A percentile compares a stretch with the other conserved stretches of the same genome.
Evolutionary conservation across 192 early-diverging fungal genomes (phyloP).

Genomic region (Gryganskiella cystojenkinii): DNA sequence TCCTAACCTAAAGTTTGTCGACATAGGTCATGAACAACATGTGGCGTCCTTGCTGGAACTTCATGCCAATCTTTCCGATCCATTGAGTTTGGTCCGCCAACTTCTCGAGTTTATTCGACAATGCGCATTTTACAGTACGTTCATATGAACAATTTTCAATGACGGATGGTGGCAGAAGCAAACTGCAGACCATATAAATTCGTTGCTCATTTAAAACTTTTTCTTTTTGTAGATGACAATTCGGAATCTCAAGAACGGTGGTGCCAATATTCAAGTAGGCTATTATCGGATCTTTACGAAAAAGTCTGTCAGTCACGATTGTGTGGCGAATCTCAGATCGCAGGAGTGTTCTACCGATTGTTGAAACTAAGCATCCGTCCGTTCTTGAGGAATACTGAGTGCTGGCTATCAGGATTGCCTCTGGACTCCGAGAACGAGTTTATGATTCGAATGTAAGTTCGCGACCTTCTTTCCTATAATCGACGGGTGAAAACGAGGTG

Average conservation of each 20-base stretch:
- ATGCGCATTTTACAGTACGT: slow-evolving; percentile 31
- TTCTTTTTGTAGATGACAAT: neutral
- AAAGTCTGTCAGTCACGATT: slow-evolving; percentile 16
- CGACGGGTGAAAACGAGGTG: no score
- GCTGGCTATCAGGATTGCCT: slow-evolving; percentile 31
- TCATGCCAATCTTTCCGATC: neutral
- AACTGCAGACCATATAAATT: no score
- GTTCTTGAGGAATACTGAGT: slow-evolving; percentile 30
- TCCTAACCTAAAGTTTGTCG: neutral
- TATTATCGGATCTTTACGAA: slow-evolving; percentile 20
- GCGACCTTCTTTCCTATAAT: neutral
- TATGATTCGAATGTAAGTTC: slow-evolving; percentile 27
- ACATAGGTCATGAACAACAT: neutral
- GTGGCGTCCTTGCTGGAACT: slow-evolving; percentile 34
- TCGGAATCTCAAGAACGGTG: neutral
- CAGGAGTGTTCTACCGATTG: slow-evolving; percentile 16
- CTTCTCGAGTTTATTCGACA: slow-evolving; percentile 11
- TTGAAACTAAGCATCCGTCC: slow-evolving; percentile 28
- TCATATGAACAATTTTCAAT: neutral
- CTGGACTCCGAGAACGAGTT: slow-evolving; percentile 33
- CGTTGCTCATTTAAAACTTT: no score
- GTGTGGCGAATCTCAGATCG: neutral
- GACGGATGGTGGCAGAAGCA: no score
- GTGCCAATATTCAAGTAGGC: slow-evolving; percentile 11
- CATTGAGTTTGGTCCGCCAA: neutral